Conservation (phyloP, 2,329 filamentous ascomycete species). For the Aspergillus neotritici region DNA sequence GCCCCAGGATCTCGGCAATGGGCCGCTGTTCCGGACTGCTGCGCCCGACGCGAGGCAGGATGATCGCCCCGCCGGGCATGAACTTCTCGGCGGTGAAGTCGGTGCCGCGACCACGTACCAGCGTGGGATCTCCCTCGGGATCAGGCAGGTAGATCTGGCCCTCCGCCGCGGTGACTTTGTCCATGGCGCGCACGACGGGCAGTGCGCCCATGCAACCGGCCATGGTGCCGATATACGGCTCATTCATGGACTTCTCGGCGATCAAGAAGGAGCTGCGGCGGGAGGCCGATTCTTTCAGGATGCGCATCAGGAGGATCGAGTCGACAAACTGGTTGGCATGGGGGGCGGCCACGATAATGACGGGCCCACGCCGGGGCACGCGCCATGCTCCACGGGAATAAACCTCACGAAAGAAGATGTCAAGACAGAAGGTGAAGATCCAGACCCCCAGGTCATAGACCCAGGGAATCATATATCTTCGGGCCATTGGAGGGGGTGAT, state of each 20-base stretch:
- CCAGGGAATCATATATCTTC: constrained; percentile 38
- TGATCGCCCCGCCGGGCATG: constrained; percentile 74
- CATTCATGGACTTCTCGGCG: constrained; percentile 89
- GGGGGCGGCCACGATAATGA: constrained; percentile 93
- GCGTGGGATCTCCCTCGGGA: constrained; percentile 73
- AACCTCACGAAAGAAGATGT: constrained; percentile 97
- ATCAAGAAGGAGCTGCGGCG: constrained; percentile 89
- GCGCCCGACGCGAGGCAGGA: constrained; percentile 71
- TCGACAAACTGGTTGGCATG: constrained; percentile 99
- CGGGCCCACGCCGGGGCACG: constrained; percentile 77
- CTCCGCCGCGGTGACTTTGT: constrained; percentile 70
- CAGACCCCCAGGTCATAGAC: constrained; percentile 47
- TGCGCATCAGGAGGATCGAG: constrained; percentile 85
- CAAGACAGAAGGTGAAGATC: constrained; percentile 63
- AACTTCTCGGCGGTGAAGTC: constrained; percentile 70
- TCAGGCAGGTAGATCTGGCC: constrained; percentile 87
- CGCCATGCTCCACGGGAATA: constrained; percentile 94
- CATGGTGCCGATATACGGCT: constrained; percentile 80
- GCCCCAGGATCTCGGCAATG: constrained; percentile 72
- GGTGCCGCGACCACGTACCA: constrained; percentile 73
- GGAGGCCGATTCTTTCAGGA: constrained; percentile 76
- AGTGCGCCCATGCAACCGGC: constrained; percentile 82
- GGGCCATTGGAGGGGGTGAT: too few species aligned
- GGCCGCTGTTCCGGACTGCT: constrained; percentile 75
- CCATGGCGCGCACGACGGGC: constrained; percentile 84